Evolutionary conservation across 495 filamentous ascomycete genomes (phyloP).

Genomic region (Penicillium waksmanii): DNA sequence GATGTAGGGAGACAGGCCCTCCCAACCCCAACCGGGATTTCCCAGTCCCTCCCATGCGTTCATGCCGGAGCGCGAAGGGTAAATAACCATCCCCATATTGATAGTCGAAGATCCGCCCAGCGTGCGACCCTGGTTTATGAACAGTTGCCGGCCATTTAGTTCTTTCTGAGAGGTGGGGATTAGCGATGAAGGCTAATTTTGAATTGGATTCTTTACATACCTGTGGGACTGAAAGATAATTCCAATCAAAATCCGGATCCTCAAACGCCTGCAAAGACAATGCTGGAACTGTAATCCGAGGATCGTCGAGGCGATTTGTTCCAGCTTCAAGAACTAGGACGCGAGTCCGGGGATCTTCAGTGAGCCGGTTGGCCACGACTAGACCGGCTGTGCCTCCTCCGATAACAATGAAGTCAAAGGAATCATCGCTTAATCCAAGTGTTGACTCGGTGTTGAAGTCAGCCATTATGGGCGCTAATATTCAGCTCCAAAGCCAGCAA

Average conservation of each 20-base stretch:
- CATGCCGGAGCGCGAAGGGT: constrained; percentile 39
- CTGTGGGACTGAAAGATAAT: constrained; percentile 54
- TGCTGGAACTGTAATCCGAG: constrained; percentile 45
- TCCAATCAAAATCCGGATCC: constrained; percentile 58
- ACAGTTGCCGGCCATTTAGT: constrained; percentile 26
- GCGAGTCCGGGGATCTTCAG: constrained; percentile 40
- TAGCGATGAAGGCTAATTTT: neutral
- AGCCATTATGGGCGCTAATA: neutral
- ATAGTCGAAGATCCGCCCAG: constrained; percentile 61
- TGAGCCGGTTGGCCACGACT: constrained; percentile 52
- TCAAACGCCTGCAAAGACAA: constrained; percentile 40
- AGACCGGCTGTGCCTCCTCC: constrained; percentile 53
- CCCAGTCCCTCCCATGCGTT: constrained; percentile 56
- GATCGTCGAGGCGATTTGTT: constrained; percentile 44
- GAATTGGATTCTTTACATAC: constrained; percentile 21
- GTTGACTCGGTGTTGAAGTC: constrained; percentile 17
- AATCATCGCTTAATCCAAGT: constrained; percentile 4
- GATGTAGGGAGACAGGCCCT: constrained; percentile 48
- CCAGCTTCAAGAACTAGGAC: constrained; percentile 62
- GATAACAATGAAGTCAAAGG: constrained; percentile 24
- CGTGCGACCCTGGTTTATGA: constrained; percentile 48
- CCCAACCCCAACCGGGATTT: constrained; percentile 57
- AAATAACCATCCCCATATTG: constrained; percentile 42
- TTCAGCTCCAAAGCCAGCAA: no score
- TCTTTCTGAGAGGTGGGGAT: constrained; percentile 16